phyloP scores from a whole-genome alignment of 225 moss, liverwort and hornwort species.

The Antitrichia curtipendula region DNA sequence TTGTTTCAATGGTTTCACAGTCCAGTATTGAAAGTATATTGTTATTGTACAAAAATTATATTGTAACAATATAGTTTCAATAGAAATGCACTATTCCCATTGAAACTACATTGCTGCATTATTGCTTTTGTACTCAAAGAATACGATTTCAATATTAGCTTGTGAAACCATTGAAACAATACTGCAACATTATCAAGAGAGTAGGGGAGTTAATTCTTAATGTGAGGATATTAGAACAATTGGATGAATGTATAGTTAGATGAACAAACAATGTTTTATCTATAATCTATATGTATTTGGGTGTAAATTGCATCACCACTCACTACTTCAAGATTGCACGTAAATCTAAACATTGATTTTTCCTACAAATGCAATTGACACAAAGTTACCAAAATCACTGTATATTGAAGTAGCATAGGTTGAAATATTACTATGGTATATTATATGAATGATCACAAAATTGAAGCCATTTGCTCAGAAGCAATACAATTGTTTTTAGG shows the following conservation, averaged over 20 bases:
- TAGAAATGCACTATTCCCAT: too few relatives aligned
- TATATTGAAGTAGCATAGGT: not conserved
- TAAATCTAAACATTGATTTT: not conserved
- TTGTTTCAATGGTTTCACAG: too few relatives aligned
- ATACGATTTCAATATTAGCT: too few relatives aligned
- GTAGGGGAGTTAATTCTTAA: too few relatives aligned
- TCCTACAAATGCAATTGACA: not conserved
- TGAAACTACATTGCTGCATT: too few relatives aligned
- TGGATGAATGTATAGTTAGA: not conserved
- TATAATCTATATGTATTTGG: too few relatives aligned
- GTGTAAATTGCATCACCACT: not conserved
- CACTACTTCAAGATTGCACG: not conserved
- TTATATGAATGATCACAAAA: not conserved
- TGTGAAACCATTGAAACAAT: too few relatives aligned
- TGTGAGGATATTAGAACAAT: not conserved
- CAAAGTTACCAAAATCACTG: not conserved
- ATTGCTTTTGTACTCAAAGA: too few relatives aligned
- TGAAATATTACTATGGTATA: not conserved
- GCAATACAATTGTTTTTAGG: not conserved
- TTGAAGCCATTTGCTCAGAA: not conserved
- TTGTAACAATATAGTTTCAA: too few relatives aligned
- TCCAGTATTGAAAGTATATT: too few relatives aligned
- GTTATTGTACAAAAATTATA: too few relatives aligned
- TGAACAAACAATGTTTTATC: not conserved
- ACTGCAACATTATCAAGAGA: too few relatives aligned